Evolutionary conservation across 164 flowering plant genomes (phyloP), one percentile per base, ranked within the genome.

Genomic region (Protea cynaroides): DNA sequence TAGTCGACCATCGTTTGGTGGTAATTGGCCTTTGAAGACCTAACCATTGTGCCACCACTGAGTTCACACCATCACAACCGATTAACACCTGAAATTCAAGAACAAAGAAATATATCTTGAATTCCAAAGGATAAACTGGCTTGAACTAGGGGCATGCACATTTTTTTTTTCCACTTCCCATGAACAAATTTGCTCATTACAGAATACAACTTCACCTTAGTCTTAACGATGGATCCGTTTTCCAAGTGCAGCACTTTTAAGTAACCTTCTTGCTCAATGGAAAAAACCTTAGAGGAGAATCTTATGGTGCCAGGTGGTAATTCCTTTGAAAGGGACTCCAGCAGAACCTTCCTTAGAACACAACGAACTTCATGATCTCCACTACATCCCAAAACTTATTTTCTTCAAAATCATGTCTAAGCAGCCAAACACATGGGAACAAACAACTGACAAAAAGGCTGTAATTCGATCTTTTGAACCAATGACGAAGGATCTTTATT

Each of bases 271-370:
- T 84, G 79, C 49, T 86, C 84, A 55, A 85, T 76, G 15, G 79
- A 70, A 51, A 83, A 88, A 63, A 89, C 86, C 75, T 83, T 85
- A 24, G 94, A 84, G n/a, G 82, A 78, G 72, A 64, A 87, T 72
- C 87, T 79, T 22, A 91, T 83, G 59, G 92, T 84, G 37, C 84
- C 92, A 22, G 14, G 52, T n/a, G 97, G 96, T 34, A 91, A 79
- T 18, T 83, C 89, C 15, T 69, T 77, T 47, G 38, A 81, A 8
- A 87, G 73, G 29, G 84, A 54, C 78, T 89, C 92, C 46, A 89
- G 55, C 68, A 91, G 57, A 1, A 64, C 60, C 64, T 66, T 79
- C 65, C 96, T 85, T 61, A 46, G 75, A 23, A 87, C 67, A 62
- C 89, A 81, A 4, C 89, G 83, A 66, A 69, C 58, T 68, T 86